Evolutionary conservation across 352 stramenopile genomes (phyloP), one percentile per base, ranked within the genome.

Genomic region (Albugo candida): DNA sequence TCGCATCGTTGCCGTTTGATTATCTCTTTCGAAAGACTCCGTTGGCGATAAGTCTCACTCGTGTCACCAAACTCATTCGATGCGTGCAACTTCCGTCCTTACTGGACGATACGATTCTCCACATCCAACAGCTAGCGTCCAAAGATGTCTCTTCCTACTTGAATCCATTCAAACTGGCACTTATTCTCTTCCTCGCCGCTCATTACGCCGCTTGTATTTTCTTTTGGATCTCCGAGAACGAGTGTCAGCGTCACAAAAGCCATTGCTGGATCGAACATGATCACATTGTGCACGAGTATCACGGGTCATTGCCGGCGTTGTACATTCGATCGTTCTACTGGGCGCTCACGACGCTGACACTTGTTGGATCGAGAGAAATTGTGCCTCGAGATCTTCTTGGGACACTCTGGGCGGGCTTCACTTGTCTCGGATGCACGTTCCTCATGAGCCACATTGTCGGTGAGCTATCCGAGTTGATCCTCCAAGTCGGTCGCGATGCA

Each of bases 301-400:
- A 81, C 24, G 60, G 58, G 38, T 78, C 57, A 5, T 44, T 60
- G 0, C 48, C 50, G 3, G 62, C 81, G 10, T 36, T 81, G 17
- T 87, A 87, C 40, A 58, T 87, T 11, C 71, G 74, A 8, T 59
- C 67, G 4, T 82, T 80, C 46, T 87, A 87, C 50, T 87, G 74
- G 74, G 69, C 74, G 0, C 48, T 87, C 16, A 83, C 70, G 4
- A 84, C 71, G 48, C 45, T 87, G 11, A 83, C 74, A 0, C 58
- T 83, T 3, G 71, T 84, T 1, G 74, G 73, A 3, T 84, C 73
- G 0, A 56, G 61, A 12, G 74, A 87, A 14, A 78, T 87, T 49
- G 69, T 81, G 1, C 74, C 74, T 11, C 31, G 80, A 16, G 66
- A 65, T 4, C 67, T 77, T 6, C 46, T 61, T 0, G 70, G 67